Evolutionary conservation across 495 filamentous ascomycete species (phyloP).

Genomic region (Saxophila tyrrhenica): DNA sequence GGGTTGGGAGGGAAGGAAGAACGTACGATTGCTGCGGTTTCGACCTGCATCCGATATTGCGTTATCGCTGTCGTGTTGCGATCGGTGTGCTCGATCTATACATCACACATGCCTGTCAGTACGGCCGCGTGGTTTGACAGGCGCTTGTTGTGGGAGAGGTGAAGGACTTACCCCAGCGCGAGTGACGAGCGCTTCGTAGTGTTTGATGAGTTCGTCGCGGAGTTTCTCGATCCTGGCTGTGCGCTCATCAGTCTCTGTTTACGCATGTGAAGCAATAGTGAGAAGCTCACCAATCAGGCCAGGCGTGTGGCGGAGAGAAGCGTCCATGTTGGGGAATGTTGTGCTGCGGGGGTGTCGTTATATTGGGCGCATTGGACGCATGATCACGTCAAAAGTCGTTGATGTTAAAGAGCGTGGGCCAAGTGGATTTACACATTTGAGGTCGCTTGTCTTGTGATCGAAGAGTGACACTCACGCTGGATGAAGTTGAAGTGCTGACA

Average conservation of each 20-base stretch:
- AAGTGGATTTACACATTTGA: too few relatives aligned
- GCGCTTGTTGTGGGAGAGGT: constrained; percentile 1
- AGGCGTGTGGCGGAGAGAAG: constrained; percentile 11
- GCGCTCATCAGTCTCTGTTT: not conserved
- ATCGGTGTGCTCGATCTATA: constrained; percentile 27
- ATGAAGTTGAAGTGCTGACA: not conserved
- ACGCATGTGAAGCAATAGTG: not conserved
- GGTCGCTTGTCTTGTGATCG: too few relatives aligned
- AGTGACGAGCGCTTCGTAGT: constrained; percentile 51
- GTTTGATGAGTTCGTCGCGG: constrained; percentile 38
- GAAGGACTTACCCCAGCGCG: constrained; percentile 38
- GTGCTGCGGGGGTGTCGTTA: too few relatives aligned
- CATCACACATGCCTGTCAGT: too few relatives aligned
- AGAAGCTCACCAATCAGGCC: constrained; percentile 4
- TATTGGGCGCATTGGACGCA: too few relatives aligned
- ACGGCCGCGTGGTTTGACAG: constrained; percentile 28
- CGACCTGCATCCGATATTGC: constrained; percentile 51
- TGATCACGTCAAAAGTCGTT: too few relatives aligned
- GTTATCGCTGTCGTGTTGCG: constrained; percentile 43
- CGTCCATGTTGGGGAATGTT: constrained; percentile 5
- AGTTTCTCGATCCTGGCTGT: constrained; percentile 24
- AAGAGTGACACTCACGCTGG: too few relatives aligned
- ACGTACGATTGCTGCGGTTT: constrained; percentile 51
- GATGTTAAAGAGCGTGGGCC: too few relatives aligned
- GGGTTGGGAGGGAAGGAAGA: not conserved